Percentiles rank a stretch among this genome's conserved stretches.
Evolutionary conservation across 371 early-diverging fungal genomes (phyloP).

Genomic region (Apophysomyces variabilis): DNA sequence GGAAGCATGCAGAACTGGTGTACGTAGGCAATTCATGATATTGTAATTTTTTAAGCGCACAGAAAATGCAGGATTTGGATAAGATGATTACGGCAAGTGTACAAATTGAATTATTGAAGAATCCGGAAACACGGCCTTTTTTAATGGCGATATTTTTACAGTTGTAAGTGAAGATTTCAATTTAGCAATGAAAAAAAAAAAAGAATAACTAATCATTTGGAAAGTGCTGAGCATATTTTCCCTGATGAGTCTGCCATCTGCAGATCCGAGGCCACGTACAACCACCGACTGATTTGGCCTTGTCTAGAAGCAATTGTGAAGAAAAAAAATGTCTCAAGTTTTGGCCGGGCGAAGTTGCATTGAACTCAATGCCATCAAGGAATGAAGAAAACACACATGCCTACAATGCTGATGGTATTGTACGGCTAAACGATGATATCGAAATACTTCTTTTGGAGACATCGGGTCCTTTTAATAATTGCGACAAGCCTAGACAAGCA

Average conservation of each 20-base stretch:
- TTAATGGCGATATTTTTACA: slow-evolving; percentile 8
- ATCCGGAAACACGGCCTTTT: slow-evolving; percentile 1
- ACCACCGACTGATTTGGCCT: slow-evolving; percentile 2
- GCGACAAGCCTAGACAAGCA: slow-evolving; percentile 2
- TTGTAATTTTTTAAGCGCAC: no score
- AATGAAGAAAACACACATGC: slow-evolving; percentile 1
- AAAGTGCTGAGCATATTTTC: slow-evolving; percentile 5
- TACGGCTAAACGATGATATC: slow-evolving; percentile 1
- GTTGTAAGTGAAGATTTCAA: slow-evolving; percentile 2
- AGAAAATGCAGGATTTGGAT: not conserved
- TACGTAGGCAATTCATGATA: no score
- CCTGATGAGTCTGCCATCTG: slow-evolving; percentile 8
- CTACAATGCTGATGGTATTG: slow-evolving; percentile 5
- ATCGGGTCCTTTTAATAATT: not conserved
- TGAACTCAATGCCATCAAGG: slow-evolving; percentile 8
- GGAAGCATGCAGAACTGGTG: no score
- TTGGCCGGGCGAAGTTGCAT: slow-evolving; percentile 9
- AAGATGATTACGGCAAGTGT: slow-evolving; percentile 9
- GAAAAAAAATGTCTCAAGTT: slow-evolving; percentile 4
- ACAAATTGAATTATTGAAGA: slow-evolving; percentile 4
- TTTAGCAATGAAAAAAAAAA: not conserved
- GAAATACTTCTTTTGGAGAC: slow-evolving; percentile 11
- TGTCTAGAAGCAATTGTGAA: not conserved
- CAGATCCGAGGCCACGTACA: not conserved
- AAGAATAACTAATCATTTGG: not conserved